These are phyloP conservation scores for Colletotrichum spinosum DNA, from an alignment of 2,329 filamentous ascomycete species.

Conservation along the genomic window DNA sequence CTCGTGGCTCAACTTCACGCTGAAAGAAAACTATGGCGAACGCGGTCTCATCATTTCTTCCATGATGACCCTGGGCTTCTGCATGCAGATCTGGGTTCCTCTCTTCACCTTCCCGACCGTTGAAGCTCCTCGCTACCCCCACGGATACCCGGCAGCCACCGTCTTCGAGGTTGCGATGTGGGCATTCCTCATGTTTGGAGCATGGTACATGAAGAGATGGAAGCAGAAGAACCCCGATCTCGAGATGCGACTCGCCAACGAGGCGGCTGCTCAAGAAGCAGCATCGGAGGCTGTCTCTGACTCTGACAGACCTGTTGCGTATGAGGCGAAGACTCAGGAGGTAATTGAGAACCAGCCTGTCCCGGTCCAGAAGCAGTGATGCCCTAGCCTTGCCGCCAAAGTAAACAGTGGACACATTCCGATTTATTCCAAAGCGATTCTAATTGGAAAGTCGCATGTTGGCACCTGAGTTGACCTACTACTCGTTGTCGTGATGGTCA, in stretches of 20 bases:
- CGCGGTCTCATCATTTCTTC: constrained; percentile 47
- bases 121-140: constrained; percentile 41
- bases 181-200: constrained; percentile 42
- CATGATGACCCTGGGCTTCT: constrained; percentile 51
- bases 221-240: constrained; percentile 40
- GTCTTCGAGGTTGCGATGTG: constrained; percentile 44
- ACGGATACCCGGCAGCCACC: constrained; percentile 43
- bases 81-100: constrained; percentile 45
- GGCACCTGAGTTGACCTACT: too few relatives aligned
- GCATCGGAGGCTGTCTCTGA: constrained; percentile 18
- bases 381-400: not conserved
- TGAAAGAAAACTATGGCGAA: constrained; percentile 47
- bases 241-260: constrained; percentile 37
- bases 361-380: not conserved
- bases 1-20: constrained; percentile 47
- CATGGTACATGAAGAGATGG: constrained; percentile 44
- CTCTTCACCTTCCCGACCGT: constrained; percentile 45
- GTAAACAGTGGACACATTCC: too few relatives aligned
- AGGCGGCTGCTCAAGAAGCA: not conserved
- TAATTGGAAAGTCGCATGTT: too few relatives aligned
- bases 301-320: constrained; percentile 15
- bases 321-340: constrained; percentile 1
- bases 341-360: constrained; percentile 2
- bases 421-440: too few relatives aligned
- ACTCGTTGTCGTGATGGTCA: too few relatives aligned